Evolutionary conservation across 1,139 yeast genomes (phyloP), one percentile per base, ranked within the genome.

Genomic region (Arxiozyma heterogenica): DNA sequence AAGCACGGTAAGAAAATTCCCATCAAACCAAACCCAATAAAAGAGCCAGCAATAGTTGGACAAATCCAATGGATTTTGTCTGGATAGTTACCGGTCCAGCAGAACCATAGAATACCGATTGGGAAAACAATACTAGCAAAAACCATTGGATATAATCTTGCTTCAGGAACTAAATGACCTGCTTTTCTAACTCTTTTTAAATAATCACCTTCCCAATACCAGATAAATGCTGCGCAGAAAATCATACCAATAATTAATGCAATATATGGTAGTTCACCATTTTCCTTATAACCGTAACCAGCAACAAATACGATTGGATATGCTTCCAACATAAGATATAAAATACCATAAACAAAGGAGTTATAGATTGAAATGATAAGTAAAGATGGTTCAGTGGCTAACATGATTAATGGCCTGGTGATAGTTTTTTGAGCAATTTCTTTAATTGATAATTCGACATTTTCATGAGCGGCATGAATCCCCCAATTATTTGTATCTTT

Each of bases 391-490:
- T 88, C 96, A 9, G 78, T 73, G 57, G 80, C 69, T 58, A 88
- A 73, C 88, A 88, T 83, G 25, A 67, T 67, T 21, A 87, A 52
- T 5, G 96, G 95, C 71, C 95, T 79, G 5, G 84, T 65, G 48
- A 88, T 68, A 62, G 84, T 86, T 64, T 84, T 85, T 61, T 84
- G 82, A 34, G 76, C 79, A 58, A 89, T 81, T 62, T 84, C 91
- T 63, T 75, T 76, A 48, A 87, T 55, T 41, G 82, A 75, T 51
- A 87, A 73, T 53, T 77, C 76, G 54, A 83, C 78, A 61, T 83
- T 86, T 66, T 88, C 95, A 64, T 85, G 93, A 5, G 94, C 84
- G 25, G 96, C 95, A 64, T 81, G 82, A 53, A 88, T 84, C 44
- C 89, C 89, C 95, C 95, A 86, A 64, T 76, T 76, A 39, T 81